Percentiles rank a stretch among this genome's conserved stretches.
Evolutionary conservation across 306 rosid genomes (phyloP).

Genomic region (Prunus campanulata): DNA sequence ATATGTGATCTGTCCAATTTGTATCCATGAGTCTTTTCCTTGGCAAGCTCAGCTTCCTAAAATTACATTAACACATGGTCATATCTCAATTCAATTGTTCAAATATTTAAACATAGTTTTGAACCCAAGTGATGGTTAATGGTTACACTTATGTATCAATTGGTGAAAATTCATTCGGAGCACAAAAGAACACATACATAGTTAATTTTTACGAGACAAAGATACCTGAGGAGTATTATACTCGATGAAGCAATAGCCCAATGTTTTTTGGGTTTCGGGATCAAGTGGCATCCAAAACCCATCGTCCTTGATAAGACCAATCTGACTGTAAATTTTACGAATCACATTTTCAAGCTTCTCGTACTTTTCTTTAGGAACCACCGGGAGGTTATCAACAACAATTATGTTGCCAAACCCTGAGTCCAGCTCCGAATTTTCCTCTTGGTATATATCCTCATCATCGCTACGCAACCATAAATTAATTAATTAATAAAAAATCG

Average conservation of each 20-base stretch:
- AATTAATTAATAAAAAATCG: background rate
- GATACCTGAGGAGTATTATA: constrained; percentile 72
- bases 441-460: constrained; percentile 55
- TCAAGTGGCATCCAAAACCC: constrained; percentile 88
- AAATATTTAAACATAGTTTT: background rate
- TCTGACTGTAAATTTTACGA: constrained; percentile 70
- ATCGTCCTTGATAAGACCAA: constrained; percentile 64
- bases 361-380: constrained; percentile 66
- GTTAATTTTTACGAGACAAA: background rate
- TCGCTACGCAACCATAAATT: constrained; percentile 35
- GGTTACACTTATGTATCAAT: background rate
- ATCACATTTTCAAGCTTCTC: constrained; percentile 73
- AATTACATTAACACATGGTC: background rate
- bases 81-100: background rate
- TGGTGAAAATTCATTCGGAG: background rate
- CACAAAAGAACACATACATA: background rate
- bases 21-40: constrained; percentile 84
- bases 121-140: background rate
- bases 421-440: constrained; percentile 55
- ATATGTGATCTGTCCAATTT: constrained; percentile 77
- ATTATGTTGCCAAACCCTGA: constrained; percentile 69
- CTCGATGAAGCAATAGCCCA: constrained; percentile 80
- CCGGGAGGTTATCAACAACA: constrained; percentile 72
- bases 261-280: constrained; percentile 46
- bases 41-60: constrained; percentile 94